Evolutionary conservation across 2,329 filamentous ascomycete genomes (phyloP).

Genomic region (Trichoderma cornu-damae): DNA sequence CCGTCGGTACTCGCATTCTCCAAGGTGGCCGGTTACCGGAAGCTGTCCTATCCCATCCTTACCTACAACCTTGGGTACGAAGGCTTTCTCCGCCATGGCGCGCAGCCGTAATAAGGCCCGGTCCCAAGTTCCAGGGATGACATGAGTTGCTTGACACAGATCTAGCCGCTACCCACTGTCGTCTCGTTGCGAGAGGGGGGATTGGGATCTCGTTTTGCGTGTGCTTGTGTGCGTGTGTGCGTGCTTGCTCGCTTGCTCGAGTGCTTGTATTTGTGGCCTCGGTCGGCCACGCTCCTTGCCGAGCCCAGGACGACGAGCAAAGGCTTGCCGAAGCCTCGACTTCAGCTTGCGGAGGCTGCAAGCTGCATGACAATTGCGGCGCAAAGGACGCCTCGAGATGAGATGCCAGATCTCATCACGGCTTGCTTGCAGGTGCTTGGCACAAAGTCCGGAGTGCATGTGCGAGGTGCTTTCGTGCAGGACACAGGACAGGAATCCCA

Average conservation of each 20-base stretch:
- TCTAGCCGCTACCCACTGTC: not conserved
- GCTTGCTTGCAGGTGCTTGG: not conserved
- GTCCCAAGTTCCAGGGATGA: slow-evolving; percentile 7
- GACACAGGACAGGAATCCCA: not conserved
- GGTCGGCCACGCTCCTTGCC: not conserved
- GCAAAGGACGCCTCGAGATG: not conserved
- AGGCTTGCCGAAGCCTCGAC: not conserved
- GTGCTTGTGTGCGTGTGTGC: not conserved
- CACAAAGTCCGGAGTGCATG: not conserved
- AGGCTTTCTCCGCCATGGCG: slow-evolving; percentile 2
- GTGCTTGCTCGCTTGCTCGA: not conserved
- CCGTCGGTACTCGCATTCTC: slow-evolving; percentile 2
- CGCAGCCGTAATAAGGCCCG: slow-evolving; percentile 17
- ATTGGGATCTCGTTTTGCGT: not conserved
- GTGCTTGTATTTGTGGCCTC: not conserved
- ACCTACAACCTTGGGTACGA: not conserved
- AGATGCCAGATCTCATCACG: slow-evolving; percentile 5
- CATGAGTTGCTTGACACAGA: slow-evolving; percentile 9
- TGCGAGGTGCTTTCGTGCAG: not conserved
- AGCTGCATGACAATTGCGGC: slow-evolving; percentile 10
- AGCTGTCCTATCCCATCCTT: not conserved
- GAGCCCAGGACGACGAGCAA: slow-evolving; percentile 7
- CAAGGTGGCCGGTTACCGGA: slow-evolving; percentile 6
- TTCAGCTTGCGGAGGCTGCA: not conserved
- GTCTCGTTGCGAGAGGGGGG: not conserved